Percentiles rank a stretch among this genome's conserved stretches.
These are phyloP conservation scores for Nitzschia sp. DNA, from an alignment of 108 stramenopile species.

Conservation along the genomic window DNA sequence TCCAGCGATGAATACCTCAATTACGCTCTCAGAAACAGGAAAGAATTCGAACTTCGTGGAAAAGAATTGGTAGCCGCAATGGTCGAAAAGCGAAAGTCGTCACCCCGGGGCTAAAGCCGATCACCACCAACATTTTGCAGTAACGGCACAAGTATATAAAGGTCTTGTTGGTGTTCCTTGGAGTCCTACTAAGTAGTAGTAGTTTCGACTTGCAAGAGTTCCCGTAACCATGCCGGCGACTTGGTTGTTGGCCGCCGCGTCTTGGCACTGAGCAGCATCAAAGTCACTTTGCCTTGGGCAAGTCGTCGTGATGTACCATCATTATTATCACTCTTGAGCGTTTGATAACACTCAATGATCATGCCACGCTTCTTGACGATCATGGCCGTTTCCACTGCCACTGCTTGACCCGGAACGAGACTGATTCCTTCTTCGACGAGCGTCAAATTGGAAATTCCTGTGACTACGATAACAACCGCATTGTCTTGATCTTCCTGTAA, in stretches of 20 bases:
- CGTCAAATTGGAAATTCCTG: constrained; percentile 43
- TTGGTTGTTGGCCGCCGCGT: constrained; percentile 54
- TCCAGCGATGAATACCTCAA: constrained; percentile 10
- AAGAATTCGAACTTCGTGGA: too few species aligned
- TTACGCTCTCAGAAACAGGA: too few species aligned
- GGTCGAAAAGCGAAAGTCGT: too few species aligned
- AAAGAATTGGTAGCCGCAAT: too few species aligned
- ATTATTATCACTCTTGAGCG: constrained; percentile 20
- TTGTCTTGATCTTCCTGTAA: constrained; percentile 51
- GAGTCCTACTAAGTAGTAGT: too few species aligned
- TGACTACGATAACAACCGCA: constrained; percentile 57
- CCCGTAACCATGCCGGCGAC: constrained; percentile 47
- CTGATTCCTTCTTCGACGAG: constrained; percentile 22
- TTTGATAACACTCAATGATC: constrained; percentile 61
- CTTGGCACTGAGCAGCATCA: constrained; percentile 54
- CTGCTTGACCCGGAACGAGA: constrained; percentile 26
- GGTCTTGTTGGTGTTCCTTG: too few species aligned
- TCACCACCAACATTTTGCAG: too few species aligned
- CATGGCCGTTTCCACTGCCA: constrained; percentile 46
- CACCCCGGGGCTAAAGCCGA: too few species aligned
- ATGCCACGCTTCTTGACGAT: constrained; percentile 54
- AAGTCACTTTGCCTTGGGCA: constrained; percentile 56
- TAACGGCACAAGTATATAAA: too few species aligned
- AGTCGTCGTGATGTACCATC: constrained; percentile 1
- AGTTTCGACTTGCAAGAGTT: neutral